These are phyloP conservation scores for Arxiozyma heterogenica DNA, from an alignment of 1,139 yeast genomes.

Conservation along the genomic window DNA sequence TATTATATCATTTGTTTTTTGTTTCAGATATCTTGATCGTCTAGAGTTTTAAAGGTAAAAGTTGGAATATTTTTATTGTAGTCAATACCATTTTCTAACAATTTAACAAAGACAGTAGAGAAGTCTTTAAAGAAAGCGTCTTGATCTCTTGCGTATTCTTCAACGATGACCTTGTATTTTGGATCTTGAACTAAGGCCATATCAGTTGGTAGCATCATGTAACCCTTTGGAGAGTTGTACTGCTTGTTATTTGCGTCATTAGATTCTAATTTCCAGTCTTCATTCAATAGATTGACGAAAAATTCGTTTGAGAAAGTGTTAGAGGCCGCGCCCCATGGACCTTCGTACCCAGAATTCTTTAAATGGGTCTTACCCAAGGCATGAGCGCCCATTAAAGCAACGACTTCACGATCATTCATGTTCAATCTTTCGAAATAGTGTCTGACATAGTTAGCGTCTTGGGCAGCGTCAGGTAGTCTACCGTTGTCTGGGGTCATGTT, in stretches of 20 bases:
- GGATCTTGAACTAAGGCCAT: slow-evolving; percentile 62
- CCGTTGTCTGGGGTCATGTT: slow-evolving; percentile 54
- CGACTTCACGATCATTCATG: slow-evolving; percentile 74
- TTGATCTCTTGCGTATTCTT: slow-evolving; percentile 62
- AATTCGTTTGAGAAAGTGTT: slow-evolving; percentile 79
- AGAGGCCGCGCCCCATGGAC: slow-evolving; percentile 93
- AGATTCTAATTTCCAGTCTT: slow-evolving; percentile 64
- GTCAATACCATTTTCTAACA: slow-evolving; percentile 66
- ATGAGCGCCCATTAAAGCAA: slow-evolving; percentile 83
- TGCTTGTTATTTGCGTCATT: slow-evolving; percentile 69
- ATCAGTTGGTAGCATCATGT: slow-evolving; percentile 90
- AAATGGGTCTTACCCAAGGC: slow-evolving; percentile 72
- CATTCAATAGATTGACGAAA: slow-evolving; percentile 55
- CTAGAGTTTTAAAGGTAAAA: slow-evolving; percentile 56
- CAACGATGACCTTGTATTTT: slow-evolving; percentile 55
- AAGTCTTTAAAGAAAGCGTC: slow-evolving; percentile 66
- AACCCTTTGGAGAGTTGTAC: slow-evolving; percentile 63
- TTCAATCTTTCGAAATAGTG: slow-evolving; percentile 63
- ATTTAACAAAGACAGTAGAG: slow-evolving; percentile 54
- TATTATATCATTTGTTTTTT: no score
- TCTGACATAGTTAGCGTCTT: slow-evolving; percentile 63
- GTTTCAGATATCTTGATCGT: slow-evolving; percentile 47
- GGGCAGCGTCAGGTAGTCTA: slow-evolving; percentile 71
- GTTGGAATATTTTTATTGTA: slow-evolving; percentile 43
- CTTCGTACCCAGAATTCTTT: slow-evolving; percentile 65